These are phyloP conservation scores for Nicotiana sylvestris DNA, from an alignment of 257 asterid species.

Conservation along the genomic window DNA sequence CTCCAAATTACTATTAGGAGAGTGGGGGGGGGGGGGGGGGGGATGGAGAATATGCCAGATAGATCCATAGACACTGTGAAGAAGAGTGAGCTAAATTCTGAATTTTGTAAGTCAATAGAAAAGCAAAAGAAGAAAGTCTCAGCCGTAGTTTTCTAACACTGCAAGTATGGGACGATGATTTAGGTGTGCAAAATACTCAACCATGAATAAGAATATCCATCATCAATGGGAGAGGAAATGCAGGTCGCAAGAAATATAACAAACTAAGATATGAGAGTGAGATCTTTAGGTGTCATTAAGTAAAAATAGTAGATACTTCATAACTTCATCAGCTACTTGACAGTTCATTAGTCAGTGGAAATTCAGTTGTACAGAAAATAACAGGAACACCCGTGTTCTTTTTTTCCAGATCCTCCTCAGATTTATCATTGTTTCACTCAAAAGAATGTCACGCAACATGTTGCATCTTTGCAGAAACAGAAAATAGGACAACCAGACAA, in stretches of 20 bases:
- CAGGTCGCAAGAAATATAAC: background rate
- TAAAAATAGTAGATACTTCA: background rate
- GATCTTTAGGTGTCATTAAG: background rate
- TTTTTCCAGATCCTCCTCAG: background rate
- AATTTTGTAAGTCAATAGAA: background rate
- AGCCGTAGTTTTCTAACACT: background rate
- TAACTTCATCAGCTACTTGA: background rate
- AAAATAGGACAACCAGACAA: background rate
- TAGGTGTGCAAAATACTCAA: background rate
- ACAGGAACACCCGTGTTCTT: background rate
- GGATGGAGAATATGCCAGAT: background rate
- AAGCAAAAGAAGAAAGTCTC: background rate
- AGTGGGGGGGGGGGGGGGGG: background rate
- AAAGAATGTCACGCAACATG: background rate
- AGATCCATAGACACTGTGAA: background rate
- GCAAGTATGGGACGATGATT: background rate
- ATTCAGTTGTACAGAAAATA: background rate
- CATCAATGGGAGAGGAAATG: conserved; percentile 1
- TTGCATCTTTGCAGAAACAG: background rate
- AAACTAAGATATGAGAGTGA: background rate
- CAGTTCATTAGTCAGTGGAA: background rate
- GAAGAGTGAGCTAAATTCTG: background rate
- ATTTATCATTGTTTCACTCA: conserved; percentile 1
- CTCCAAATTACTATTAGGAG: background rate
- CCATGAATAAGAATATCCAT: background rate